These are phyloP conservation scores for Exophiala mesophila DNA, from an alignment of 2,329 filamentous ascomycete genomes.

Conservation along the genomic window DNA sequence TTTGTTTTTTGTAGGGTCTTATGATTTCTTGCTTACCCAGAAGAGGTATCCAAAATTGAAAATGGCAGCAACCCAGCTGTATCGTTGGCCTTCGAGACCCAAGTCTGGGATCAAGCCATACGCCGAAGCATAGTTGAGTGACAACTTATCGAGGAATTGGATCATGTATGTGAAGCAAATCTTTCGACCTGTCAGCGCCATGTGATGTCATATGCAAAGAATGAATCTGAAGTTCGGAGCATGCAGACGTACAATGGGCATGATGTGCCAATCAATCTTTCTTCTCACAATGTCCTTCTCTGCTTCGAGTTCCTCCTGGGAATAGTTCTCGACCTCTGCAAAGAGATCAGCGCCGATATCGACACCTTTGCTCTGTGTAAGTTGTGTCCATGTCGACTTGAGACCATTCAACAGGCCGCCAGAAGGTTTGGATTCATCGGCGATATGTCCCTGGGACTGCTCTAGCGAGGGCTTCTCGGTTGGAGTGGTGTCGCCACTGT, in stretches of 20 bases:
- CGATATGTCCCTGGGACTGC: not conserved
- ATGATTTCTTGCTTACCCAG: conserved; percentile 32
- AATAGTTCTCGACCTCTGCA: conserved; percentile 41
- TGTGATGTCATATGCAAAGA: no score
- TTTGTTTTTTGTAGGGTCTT: no score
- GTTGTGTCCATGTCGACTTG: not conserved
- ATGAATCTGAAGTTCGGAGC: no score
- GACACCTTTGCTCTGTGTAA: conserved; percentile 18
- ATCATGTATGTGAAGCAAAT: conserved; percentile 39
- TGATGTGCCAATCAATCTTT: conserved; percentile 45
- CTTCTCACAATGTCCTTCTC: conserved; percentile 40
- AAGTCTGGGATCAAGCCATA: conserved; percentile 36
- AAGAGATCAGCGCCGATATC: conserved; percentile 45
- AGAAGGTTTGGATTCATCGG: not conserved
- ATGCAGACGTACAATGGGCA: conserved; percentile 43
- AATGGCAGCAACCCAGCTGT: conserved; percentile 39
- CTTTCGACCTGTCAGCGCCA: no score
- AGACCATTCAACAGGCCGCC: not conserved
- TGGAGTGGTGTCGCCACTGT: not conserved
- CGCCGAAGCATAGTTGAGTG: conserved; percentile 37
- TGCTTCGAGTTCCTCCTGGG: conserved; percentile 40
- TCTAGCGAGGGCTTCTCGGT: not conserved
- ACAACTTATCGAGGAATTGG: conserved; percentile 43
- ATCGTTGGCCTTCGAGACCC: conserved; percentile 30
- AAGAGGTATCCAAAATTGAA: conserved; percentile 44